Conservation (phyloP, 208 protist species). For the Leishmania lainsoni region DNA sequence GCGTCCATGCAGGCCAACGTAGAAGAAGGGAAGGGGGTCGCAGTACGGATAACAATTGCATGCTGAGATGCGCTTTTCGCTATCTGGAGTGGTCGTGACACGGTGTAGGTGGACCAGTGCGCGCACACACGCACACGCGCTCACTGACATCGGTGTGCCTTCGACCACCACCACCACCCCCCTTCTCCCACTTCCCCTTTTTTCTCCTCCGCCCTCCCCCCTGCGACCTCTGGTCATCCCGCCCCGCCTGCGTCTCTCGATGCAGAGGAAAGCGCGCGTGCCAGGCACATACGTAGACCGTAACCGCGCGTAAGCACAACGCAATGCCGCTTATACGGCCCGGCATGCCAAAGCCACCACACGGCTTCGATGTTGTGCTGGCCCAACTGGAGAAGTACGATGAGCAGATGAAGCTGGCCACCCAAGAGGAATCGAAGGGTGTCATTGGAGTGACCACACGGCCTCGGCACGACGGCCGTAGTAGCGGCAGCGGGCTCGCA, state of each 20-base stretch:
- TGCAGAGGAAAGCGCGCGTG: neutral
- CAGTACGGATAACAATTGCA: too few relatives aligned
- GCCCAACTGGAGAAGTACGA: conserved; percentile 74
- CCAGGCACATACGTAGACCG: neutral
- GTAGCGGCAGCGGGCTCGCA: neutral
- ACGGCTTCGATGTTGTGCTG: conserved; percentile 69
- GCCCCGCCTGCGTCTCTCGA: neutral
- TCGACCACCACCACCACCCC: too few relatives aligned
- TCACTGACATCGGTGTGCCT: neutral
- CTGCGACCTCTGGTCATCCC: neutral
- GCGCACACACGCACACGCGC: neutral
- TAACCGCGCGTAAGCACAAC: neutral
- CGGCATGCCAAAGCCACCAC: conserved; percentile 83
- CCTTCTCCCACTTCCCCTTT: neutral
- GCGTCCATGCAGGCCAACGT: too few relatives aligned
- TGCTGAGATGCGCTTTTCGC: too few relatives aligned
- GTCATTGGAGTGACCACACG: conserved; percentile 51
- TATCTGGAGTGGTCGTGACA: too few relatives aligned
- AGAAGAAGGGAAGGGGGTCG: too few relatives aligned
- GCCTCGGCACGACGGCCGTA: conserved; percentile 1
- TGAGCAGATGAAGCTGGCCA: conserved; percentile 66
- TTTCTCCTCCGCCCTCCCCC: neutral
- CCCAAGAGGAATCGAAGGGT: conserved; percentile 66
- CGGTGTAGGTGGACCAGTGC: too few relatives aligned
- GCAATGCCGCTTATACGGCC: conserved; percentile 78